Evolutionary conservation across 176 grass and related monocot genomes (phyloP), one percentile per base, ranked within the genome.

Genomic region (Avena eriantha): DNA sequence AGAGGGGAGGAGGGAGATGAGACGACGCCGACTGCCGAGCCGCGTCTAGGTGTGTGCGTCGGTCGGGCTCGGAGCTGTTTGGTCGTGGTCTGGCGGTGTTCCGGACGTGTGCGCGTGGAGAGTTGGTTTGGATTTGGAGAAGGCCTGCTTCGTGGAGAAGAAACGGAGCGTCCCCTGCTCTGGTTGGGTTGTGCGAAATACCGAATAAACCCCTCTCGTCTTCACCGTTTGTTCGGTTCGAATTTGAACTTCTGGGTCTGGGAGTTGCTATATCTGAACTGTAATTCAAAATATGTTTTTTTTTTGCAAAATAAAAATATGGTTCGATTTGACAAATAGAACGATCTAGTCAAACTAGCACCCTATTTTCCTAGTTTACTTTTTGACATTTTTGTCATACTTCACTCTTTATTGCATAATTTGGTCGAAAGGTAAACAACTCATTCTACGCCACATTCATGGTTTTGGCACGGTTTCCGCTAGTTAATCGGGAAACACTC

Each of bases 1-100:
- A 26, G 24, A 63, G 16, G 12, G 53, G 69, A 5, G 49, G 53
- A 0, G 71, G 57, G 54, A 75, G 85, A 11, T 1, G 55, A 8
- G 87, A 64, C 22, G 89, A 87, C 67, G 67, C 80, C 89, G 75
- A 90, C 85, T 80, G 86, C 82, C 33, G 70, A 82, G 82, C 77
- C 81, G 81, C 49, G 85, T 84, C 56, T 49, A 36, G 78, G 35
- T 59, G 81, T 19, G 78, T 24, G 77, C 71, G 79, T 77, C 85
- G 85, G 77, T 84, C 73, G 80, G 82, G 70, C 33, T 65, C 10
- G 58, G 58, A 48, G 19, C 10, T 79, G 87, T 33, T 4, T 74
- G 68, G 68, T 21, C 41, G 65, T 23, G 87, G 18, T 48, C 34
- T 45, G 58, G 26, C 11, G 67, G 68, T 39, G 70, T 16, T 22